phyloP scores from a whole-genome alignment of 192 early-diverging fungal species.

The Thoreauomyces humboldtii region DNA sequence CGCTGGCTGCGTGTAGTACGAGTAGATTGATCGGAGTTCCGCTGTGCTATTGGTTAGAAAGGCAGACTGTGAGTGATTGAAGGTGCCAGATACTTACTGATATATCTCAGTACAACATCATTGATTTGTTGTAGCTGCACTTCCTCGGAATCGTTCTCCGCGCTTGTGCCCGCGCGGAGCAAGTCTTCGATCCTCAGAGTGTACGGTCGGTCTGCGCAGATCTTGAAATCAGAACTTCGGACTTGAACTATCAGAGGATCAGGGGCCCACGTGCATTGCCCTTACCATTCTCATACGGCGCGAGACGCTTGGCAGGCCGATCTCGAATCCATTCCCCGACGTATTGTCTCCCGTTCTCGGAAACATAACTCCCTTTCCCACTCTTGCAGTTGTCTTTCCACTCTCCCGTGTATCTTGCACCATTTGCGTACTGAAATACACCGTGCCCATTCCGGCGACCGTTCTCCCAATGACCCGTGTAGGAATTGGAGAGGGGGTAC shows the following conservation, averaged over 20 bases:
- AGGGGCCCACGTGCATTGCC: not conserved
- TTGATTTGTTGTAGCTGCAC: constrained; percentile 37
- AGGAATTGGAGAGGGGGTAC: constrained; percentile 46
- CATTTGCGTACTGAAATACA: constrained; percentile 51
- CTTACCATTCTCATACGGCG: constrained; percentile 41
- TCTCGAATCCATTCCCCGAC: constrained; percentile 47
- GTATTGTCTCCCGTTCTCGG: constrained; percentile 49
- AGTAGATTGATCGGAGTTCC: constrained; percentile 42
- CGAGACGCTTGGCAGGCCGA: constrained; percentile 22
- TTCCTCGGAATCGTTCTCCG: constrained; percentile 16
- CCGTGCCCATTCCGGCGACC: constrained; percentile 49
- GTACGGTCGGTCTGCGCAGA: too few relatives aligned
- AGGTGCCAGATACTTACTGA: not conserved
- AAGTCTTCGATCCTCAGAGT: too few relatives aligned
- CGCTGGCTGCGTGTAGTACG: constrained; percentile 28
- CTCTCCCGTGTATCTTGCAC: constrained; percentile 50
- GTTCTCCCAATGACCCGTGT: constrained; percentile 46
- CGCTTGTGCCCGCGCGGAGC: too few relatives aligned
- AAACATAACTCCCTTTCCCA: constrained; percentile 42
- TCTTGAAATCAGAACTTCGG: too few relatives aligned
- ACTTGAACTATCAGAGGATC: too few relatives aligned
- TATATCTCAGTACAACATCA: constrained; percentile 44
- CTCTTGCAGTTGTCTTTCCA: constrained; percentile 55
- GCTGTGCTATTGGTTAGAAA: constrained; percentile 1
- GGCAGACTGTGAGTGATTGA: not conserved